Percentiles rank a stretch among this genome's conserved stretches.
phyloP scores from a whole-genome alignment of 768 basidiomycete species.

The Lactifluus subvellereus region DNA sequence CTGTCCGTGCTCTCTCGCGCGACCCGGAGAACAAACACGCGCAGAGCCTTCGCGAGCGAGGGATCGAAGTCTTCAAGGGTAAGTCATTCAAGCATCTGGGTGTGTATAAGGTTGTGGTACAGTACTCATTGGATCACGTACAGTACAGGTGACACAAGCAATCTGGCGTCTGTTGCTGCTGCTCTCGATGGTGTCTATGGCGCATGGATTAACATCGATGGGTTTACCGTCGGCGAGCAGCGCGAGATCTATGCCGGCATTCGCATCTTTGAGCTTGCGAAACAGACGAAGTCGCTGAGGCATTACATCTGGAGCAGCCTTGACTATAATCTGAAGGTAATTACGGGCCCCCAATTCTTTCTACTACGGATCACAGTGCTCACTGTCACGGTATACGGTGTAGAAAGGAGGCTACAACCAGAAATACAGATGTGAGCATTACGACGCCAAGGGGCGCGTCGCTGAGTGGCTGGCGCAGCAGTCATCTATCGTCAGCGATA shows the following conservation, averaged over 20 bases:
- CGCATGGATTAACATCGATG: slow-evolving; percentile 34
- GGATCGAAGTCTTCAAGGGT: slow-evolving; percentile 27
- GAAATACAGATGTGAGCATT: slow-evolving; percentile 35
- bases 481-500: slow-evolving; percentile 31
- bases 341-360: background rate
- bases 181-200: slow-evolving; percentile 31
- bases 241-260: slow-evolving; percentile 35
- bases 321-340: slow-evolving; percentile 36
- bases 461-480: slow-evolving; percentile 35
- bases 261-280: slow-evolving; percentile 37
- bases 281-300: slow-evolving; percentile 29
- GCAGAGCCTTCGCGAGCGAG: slow-evolving; percentile 30
- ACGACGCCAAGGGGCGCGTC: slow-evolving; percentile 38
- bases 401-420: slow-evolving; percentile 24
- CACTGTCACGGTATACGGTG: background rate
- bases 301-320: slow-evolving; percentile 40
- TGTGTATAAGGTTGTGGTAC: too few relatives aligned
- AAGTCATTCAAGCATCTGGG: too few relatives aligned
- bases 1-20: slow-evolving; percentile 37
- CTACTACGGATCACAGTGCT: background rate
- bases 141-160: slow-evolving; percentile 13
- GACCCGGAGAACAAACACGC: slow-evolving; percentile 32
- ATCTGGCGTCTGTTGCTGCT: slow-evolving; percentile 17
- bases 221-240: slow-evolving; percentile 39
- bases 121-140: background rate